Conservation (phyloP, 2,329 filamentous ascomycete species). For the Ophiostoma sp. region DNA sequence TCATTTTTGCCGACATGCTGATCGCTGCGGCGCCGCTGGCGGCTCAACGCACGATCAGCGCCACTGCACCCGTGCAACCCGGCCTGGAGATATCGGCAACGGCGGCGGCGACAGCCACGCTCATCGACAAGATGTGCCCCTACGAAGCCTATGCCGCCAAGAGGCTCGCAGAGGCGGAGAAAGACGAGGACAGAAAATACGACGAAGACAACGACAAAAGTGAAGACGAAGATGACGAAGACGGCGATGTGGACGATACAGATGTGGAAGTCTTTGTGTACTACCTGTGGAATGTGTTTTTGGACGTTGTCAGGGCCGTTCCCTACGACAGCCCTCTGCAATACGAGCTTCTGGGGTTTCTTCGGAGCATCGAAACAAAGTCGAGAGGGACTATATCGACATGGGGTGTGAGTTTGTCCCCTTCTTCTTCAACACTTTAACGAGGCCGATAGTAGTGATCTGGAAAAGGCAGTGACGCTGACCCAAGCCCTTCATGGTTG, state of each 20-base stretch:
- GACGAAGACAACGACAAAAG: no score
- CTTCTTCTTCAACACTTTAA: background rate
- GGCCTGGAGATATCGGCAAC: background rate
- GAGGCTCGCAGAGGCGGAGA: background rate
- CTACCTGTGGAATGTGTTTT: background rate
- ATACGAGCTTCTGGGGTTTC: background rate
- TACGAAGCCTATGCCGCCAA: background rate
- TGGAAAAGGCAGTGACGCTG: background rate
- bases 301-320: background rate
- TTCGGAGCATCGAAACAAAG: background rate
- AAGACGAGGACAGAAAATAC: background rate
- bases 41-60: background rate
- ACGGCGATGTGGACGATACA: background rate
- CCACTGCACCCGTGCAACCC: background rate
- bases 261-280: background rate
- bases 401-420: background rate
- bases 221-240: no score
- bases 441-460: background rate
- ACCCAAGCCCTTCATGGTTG: background rate
- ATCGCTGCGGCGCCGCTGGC: background rate
- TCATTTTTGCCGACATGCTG: slow-evolving; percentile 2
- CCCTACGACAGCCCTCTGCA: background rate
- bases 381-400: background rate
- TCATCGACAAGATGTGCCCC: background rate
- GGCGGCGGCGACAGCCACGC: background rate